Conservation (phyloP, 2,329 filamentous ascomycete species). For the Pseudocercospora fuligena region DNA sequence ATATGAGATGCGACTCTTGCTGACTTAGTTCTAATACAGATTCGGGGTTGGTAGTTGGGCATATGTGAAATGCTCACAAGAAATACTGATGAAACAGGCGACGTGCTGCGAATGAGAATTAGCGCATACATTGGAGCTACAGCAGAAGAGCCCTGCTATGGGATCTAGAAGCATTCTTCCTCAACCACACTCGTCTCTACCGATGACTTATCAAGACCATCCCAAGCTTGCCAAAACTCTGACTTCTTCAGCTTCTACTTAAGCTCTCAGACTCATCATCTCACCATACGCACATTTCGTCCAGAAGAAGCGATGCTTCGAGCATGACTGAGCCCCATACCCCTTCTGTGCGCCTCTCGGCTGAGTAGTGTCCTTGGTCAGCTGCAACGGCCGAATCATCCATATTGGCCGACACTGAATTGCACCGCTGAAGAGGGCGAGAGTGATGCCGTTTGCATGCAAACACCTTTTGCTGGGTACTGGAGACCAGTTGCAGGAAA, state of each 20-base stretch:
- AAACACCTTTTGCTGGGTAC: no score
- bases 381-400: neutral
- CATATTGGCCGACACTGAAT: neutral
- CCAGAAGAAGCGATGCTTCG: neutral
- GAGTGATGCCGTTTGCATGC: neutral
- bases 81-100: neutral
- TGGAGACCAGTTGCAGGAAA: neutral
- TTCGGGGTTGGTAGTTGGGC: slow-evolving; percentile 24
- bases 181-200: neutral
- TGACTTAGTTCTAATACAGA: slow-evolving; percentile 13
- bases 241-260: neutral
- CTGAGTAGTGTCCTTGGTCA: neutral
- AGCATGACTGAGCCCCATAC: neutral
- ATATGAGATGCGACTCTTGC: neutral
- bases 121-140: neutral
- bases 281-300: neutral
- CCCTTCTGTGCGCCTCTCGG: neutral
- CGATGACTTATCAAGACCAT: neutral
- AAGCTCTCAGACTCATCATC: neutral
- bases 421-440: neutral
- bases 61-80: slow-evolving; percentile 19
- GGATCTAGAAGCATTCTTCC: neutral
- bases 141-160: neutral
- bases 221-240: neutral
- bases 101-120: neutral